These are phyloP conservation scores for Cladosporium velox DNA, from an alignment of 2,329 filamentous ascomycete genomes.

Conservation along the genomic window DNA sequence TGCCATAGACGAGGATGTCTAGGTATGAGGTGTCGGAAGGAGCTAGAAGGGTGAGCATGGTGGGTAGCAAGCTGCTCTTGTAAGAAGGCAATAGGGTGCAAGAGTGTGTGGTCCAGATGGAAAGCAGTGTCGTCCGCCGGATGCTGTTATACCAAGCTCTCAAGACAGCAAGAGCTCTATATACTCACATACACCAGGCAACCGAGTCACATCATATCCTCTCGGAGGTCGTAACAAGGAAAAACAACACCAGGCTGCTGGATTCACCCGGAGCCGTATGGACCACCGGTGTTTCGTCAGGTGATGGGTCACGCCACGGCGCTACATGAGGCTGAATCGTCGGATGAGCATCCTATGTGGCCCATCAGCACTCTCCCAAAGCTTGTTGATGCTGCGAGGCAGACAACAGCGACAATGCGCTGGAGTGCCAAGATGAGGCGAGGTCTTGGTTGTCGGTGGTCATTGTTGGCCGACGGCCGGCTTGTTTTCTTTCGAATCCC, in stretches of 20 bases:
- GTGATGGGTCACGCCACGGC: constrained; percentile 3
- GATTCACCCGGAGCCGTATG: not conserved
- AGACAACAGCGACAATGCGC: not conserved
- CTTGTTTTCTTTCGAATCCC: not conserved
- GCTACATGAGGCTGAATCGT: not conserved
- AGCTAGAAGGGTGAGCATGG: not conserved
- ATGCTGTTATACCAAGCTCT: not conserved
- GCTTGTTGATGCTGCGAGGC: not conserved
- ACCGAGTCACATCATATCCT: not conserved
- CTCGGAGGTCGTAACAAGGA: not conserved
- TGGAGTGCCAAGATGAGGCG: not conserved
- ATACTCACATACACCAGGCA: not conserved
- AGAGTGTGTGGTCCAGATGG: not conserved
- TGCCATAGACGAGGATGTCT: not conserved
- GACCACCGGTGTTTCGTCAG: not conserved
- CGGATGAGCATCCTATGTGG: not conserved
- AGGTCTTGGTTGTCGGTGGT: constrained; percentile 5
- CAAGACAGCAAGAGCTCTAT: not conserved
- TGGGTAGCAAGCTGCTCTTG: not conserved
- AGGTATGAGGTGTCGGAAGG: not conserved
- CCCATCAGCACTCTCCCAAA: not conserved
- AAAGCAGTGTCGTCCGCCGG: not conserved
- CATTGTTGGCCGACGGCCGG: constrained; percentile 8
- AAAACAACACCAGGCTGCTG: not conserved
- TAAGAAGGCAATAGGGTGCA: not conserved